Evolutionary conservation across 805 yeast species (phyloP).

Genomic region (Kregervanrija pseudodelftensis): DNA sequence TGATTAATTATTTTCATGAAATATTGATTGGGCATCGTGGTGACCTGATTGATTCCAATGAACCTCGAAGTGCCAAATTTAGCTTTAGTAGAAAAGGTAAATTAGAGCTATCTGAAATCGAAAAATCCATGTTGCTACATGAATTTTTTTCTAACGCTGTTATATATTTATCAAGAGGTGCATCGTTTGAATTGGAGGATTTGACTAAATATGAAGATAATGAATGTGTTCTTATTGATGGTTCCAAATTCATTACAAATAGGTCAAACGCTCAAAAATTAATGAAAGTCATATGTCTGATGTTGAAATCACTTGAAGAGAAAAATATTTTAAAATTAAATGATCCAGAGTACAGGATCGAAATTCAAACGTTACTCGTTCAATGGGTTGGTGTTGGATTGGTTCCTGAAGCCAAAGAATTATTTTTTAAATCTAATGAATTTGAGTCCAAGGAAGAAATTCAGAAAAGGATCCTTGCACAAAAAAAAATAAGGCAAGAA

Average conservation of each 20-base stretch:
- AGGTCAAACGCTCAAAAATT: constrained; percentile 30
- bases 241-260: constrained; percentile 24
- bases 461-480: not conserved
- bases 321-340: constrained; percentile 35
- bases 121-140: constrained; percentile 59
- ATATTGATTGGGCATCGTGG: constrained; percentile 55
- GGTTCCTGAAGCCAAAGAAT: constrained; percentile 53
- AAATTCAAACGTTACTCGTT: constrained; percentile 51
- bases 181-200: constrained; percentile 18
- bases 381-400: constrained; percentile 52
- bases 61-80: constrained; percentile 16
- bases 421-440: constrained; percentile 31
- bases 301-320: constrained; percentile 48
- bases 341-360: constrained; percentile 49
- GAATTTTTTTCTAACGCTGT: constrained; percentile 58
- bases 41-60: constrained; percentile 8
- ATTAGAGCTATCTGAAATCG: constrained; percentile 48
- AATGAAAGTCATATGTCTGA: constrained; percentile 51
- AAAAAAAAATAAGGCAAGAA: not conserved
- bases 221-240: constrained; percentile 2
- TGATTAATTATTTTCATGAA: constrained; percentile 60
- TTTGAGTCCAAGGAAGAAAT: constrained; percentile 1
- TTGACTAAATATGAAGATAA: not conserved
- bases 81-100: constrained; percentile 52
- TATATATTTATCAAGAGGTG: constrained; percentile 33